Base-by-base conservation (phyloP, 2,329 filamentous ascomycete species). In the Epichloe scottii region DNA sequence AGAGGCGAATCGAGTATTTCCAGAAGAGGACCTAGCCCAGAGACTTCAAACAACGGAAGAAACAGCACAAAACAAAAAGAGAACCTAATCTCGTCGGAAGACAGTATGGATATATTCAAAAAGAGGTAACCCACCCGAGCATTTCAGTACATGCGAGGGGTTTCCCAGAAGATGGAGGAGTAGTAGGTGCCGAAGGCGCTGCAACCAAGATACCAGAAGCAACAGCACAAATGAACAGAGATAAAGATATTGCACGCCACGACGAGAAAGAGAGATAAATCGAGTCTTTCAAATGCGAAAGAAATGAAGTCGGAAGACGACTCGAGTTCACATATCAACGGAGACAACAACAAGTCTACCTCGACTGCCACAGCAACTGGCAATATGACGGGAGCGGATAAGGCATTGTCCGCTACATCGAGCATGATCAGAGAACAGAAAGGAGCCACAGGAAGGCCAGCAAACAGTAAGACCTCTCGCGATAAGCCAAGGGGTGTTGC, bases 1-100 rank as follows among this genome's bases (percentile, higher is more conserved):
- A 69, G 68, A 56, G 61, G 62, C 56, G 66, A 69, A 55, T 65
- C 66, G n/a, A 69, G 63, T 51, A 53, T 64, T 34, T 70, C 68
- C 10, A 61, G 63, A 55, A 62, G 67, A 51, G 58, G 63, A 47
- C 55, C 66, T 56, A 70, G 67, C 57, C 63, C 60, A 55, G 66
- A 55, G 57, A 71, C 55, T 52, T 63, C 38, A 34, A 33, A 66
- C 44, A 55, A 58, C 47, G 58, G 61, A 51, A 62, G 61, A 19
- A 56, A 59, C 38, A 66, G 69, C 11, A 63, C 68, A 17, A 61
- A 65, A 12, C 72, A 75, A 48, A 71, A 66, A 54, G 51, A 65
- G 15, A 65, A 52, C 21, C 60, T 59, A 42, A 56, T 58, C 26
- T 53, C 58, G 3, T 57, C 60, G 26, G 61, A 68, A 42, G 62